Evolutionary conservation across 306 rosid genomes (phyloP).

Genomic region (Prinsepia uniflora): DNA sequence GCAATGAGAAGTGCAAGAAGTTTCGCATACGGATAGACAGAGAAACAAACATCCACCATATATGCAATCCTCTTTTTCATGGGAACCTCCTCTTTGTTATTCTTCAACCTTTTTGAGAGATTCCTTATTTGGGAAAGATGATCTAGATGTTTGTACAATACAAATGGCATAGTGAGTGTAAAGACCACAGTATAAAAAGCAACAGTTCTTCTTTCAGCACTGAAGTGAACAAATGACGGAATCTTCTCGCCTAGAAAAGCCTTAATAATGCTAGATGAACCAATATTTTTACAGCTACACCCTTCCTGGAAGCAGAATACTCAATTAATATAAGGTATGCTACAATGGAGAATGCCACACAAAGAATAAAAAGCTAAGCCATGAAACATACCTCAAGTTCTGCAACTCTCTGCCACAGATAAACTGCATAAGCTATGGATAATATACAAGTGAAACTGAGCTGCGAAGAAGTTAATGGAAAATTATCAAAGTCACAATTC

Average conservation of each 20-base stretch:
- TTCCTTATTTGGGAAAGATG: conserved; percentile 55
- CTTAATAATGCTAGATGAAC: conserved; percentile 22
- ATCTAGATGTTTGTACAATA: conserved; percentile 71
- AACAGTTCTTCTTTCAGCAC: conserved; percentile 52
- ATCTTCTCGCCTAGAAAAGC: conserved; percentile 20
- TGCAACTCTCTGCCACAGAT: conserved; percentile 49
- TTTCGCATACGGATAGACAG: conserved; percentile 92
- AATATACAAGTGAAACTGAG: conserved; percentile 50
- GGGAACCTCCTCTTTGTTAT: conserved; percentile 75
- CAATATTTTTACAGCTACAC: conserved; percentile 30
- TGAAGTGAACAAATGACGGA: conserved; percentile 27
- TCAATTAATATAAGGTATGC: not conserved
- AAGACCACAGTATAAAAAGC: conserved; percentile 63
- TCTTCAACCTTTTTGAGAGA: conserved; percentile 49
- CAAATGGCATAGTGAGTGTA: conserved; percentile 60
- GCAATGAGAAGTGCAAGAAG: conserved; percentile 94
- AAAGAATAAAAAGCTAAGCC: not conserved
- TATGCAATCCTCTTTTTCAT: conserved; percentile 87
- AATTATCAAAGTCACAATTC: not conserved
- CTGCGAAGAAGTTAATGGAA: conserved; percentile 38
- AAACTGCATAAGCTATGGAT: conserved; percentile 45
- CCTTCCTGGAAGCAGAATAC: conserved; percentile 45
- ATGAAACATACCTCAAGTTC: conserved; percentile 52
- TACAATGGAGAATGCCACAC: conserved; percentile 3
- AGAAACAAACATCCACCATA: conserved; percentile 87